Base-by-base conservation (phyloP, 768 basidiomycete genomes). In the Lanmaoa pseudosensibilis region DNA sequence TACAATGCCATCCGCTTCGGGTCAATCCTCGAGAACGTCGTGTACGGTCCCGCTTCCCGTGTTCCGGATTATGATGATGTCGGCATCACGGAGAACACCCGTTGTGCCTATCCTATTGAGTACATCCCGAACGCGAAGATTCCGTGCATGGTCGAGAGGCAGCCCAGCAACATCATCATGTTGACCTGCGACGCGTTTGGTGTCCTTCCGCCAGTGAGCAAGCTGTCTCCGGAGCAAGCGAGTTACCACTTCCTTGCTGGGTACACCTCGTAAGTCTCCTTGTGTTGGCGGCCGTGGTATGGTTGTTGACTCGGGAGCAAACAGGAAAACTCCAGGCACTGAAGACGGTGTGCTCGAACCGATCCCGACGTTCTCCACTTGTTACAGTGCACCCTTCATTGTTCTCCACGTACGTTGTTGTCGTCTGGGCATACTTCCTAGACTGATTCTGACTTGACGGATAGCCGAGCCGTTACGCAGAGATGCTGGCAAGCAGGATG, bases 341-440 rank as follows among this genome's bases (percentile, higher is more conserved):
- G 96, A 98, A 71, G 96, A 98, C 67, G 96, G 96, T 70, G 91
- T 99, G 30, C 82, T 97, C 44, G 97, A 99, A 73, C 97, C 97
- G 56, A 95, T 96, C 60, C 97, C 97, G 23, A 98, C 97, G 40
- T 99, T 99, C 84, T 97, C 94, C 19, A 98, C 95, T 33, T 98
- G 97, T 76, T 99, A 98, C 83, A 91, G 90, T 64, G 94, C 95
- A 40, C 97, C 97, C n/a, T 98, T 99, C 84, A 98, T 99, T 72
- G 88, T 98, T 64, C 90, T 97, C 54, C 96, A 97, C 75, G 86
- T 88, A 69, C 39, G 85, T 75, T 32, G 21, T 50, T 32, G 25
- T 50, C 34, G 9, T 37, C 45, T 21, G 7, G 13, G 18, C 18
- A 9, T 46, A 45, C 39, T 23, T 58, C 40, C 21, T 12, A 11